Evolutionary conservation across 495 filamentous ascomycete species (phyloP), one percentile per base, ranked within the genome.

Genomic region (Penicillium taxi): DNA sequence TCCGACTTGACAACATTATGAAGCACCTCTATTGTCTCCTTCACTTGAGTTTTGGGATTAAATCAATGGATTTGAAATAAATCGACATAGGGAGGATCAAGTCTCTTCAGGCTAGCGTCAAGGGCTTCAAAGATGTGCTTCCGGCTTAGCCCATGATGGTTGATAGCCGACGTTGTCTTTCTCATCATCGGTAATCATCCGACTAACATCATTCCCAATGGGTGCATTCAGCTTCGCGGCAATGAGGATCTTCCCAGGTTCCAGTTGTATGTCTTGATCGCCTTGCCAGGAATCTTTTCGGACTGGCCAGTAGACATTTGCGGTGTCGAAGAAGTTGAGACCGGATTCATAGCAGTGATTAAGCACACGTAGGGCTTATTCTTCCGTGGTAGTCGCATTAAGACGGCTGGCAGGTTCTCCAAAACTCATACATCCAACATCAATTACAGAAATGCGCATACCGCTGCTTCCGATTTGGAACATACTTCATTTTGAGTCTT

Each of bases 11-110:
- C 71, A 1, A 86, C 53, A 45, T 86, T 80, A 47, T 86, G 72
- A 8, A 86, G 61, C 3, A 80, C 80, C 50, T 74, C 62, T 80
- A 89, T 85, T 5, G 79, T 84, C 60, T 86, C 82, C 56, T 82
- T 80, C n/a, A 64, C 41, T 0, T 77, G 72, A 1, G 70, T 73
- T 11, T 57, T 48, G 0, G 61, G 58, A 35, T 77, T 72, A 27
- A 70, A 55, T 3, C 73, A 59, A 47, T 90, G 84, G 42, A 86
- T 82, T 52, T 84, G 78, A 24, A 86, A 66, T 16, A 87, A 56
- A 47, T 90, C 84, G 47, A 87, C 74, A 47, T 87, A 87, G 17
- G 61, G 56, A 0, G 79, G 77, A 14, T 67, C 75, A 1, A 89
- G 67, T 5, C 82, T 69, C 37, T 67, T 47, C n/a, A 87, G 66